phyloP scores from a whole-genome alignment of 176 grass and related monocot genomes.

The Triticum aestivum region DNA sequence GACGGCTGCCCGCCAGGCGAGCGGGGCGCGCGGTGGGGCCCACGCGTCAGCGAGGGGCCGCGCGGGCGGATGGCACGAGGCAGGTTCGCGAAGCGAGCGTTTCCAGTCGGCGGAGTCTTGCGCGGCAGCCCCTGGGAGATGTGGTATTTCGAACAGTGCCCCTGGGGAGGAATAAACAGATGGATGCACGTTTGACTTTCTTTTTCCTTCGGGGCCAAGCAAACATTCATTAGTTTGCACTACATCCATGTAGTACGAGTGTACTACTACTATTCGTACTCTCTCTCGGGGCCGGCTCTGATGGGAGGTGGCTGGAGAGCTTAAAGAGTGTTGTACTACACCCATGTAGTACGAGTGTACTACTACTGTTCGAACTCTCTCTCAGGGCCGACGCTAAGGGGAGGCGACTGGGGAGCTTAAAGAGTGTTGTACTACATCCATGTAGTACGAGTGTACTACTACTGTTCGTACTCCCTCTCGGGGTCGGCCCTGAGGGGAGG shows the following conservation, averaged over 20 bases:
- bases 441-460: too few relatives aligned
- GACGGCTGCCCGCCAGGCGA: neutral
- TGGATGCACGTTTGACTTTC: neutral
- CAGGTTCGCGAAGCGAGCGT: neutral
- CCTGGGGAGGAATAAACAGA: neutral
- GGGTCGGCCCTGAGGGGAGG: too few relatives aligned
- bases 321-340: too few relatives aligned
- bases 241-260: too few relatives aligned
- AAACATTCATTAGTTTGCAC: neutral
- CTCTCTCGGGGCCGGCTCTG: too few relatives aligned
- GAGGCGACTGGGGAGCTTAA: neutral
- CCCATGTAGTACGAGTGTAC: too few relatives aligned
- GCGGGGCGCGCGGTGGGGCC: neutral
- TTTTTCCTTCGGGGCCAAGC: neutral
- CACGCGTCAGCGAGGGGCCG: neutral
- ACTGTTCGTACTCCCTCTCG: too few relatives aligned
- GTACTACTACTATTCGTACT: too few relatives aligned
- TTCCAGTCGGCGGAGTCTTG: neutral
- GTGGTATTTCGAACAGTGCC: neutral
- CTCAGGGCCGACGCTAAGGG: too few relatives aligned
- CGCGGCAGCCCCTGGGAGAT: neutral
- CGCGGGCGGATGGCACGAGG: neutral
- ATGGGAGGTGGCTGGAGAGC: too few relatives aligned
- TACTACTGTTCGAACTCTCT: too few relatives aligned
- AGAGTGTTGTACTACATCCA: neutral